phyloP scores from a whole-genome alignment of 768 basidiomycete species.

The Cytidiella melzeri region DNA sequence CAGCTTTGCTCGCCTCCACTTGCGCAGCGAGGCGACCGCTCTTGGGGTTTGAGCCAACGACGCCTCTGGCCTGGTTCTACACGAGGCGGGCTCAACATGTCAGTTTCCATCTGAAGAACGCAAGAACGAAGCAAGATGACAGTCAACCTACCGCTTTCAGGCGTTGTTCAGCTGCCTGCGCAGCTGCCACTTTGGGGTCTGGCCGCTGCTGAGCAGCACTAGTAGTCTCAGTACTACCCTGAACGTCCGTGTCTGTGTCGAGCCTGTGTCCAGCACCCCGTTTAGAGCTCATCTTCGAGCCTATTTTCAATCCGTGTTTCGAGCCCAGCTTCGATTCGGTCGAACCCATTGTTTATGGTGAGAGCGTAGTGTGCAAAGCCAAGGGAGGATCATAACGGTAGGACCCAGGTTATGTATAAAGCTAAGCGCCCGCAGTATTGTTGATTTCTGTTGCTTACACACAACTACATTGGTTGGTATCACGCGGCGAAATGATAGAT shows the following conservation, averaged over 20 bases:
- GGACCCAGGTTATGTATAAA: no score
- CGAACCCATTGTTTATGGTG: slow-evolving; percentile 24
- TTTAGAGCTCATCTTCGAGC: no score
- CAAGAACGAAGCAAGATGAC: background rate
- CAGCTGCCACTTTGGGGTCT: slow-evolving; percentile 28
- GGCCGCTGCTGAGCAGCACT: slow-evolving; percentile 8
- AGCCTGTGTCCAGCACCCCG: no score
- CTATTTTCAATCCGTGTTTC: no score
- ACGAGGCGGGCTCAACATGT: background rate
- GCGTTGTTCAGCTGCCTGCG: slow-evolving; percentile 31
- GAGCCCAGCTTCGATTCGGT: slow-evolving; percentile 32
- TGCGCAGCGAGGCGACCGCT: slow-evolving; percentile 38
- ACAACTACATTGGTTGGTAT: no score
- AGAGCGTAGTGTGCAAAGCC: background rate
- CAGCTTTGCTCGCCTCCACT: slow-evolving; percentile 33
- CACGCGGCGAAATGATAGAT: no score
- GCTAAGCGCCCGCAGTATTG: no score
- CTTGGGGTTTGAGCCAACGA: slow-evolving; percentile 39
- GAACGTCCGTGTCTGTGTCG: background rate
- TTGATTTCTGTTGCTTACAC: no score
- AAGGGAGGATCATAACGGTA: no score
- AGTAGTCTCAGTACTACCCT: background rate
- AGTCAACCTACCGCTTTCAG: slow-evolving; percentile 25
- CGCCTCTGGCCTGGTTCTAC: slow-evolving; percentile 38
- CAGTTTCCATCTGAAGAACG: background rate